A percentile compares a stretch with the other conserved stretches of the same genome.
Conservation (phyloP, 2,329 filamentous ascomycete genomes). For the Grosmannia penicillata region DNA sequence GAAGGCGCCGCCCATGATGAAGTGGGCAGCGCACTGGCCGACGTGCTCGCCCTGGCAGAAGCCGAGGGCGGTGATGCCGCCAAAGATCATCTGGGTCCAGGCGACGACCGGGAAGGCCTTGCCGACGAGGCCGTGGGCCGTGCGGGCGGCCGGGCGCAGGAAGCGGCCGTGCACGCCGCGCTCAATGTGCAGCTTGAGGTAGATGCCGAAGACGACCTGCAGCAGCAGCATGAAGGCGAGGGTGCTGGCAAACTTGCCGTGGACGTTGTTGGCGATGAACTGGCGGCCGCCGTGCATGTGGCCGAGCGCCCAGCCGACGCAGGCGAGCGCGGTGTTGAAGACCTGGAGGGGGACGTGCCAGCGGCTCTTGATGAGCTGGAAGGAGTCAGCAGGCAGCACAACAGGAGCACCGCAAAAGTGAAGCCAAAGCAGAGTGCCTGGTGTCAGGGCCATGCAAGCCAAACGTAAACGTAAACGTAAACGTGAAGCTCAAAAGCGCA, state of each 20-base stretch:
- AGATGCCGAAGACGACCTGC: slow-evolving; percentile 70
- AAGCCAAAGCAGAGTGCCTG: not conserved
- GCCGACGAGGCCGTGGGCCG: slow-evolving; percentile 66
- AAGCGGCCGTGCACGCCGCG: slow-evolving; percentile 55
- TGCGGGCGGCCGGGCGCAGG: slow-evolving; percentile 57
- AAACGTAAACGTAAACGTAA: too few relatives aligned
- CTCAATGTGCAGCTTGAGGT: slow-evolving; percentile 80
- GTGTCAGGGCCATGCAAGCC: too few relatives aligned
- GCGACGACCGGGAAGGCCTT: slow-evolving; percentile 74
- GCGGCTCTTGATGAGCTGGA: slow-evolving; percentile 69
- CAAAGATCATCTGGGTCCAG: slow-evolving; percentile 93
- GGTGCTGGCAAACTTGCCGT: slow-evolving; percentile 64
- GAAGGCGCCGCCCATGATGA: slow-evolving; percentile 97
- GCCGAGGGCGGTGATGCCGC: slow-evolving; percentile 79
- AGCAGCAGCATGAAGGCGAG: slow-evolving; percentile 64
- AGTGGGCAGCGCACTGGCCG: slow-evolving; percentile 88
- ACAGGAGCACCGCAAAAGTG: not conserved
- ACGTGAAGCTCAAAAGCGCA: not conserved
- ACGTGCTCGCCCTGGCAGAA: slow-evolving; percentile 88
- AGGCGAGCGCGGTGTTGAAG: slow-evolving; percentile 56
- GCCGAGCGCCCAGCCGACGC: slow-evolving; percentile 80
- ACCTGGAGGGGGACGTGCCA: slow-evolving; percentile 91
- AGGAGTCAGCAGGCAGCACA: not conserved
- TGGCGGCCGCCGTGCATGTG: slow-evolving; percentile 82
- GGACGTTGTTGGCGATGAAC: slow-evolving; percentile 61